These are phyloP conservation scores for Hypoxylon sp. DNA, from an alignment of 2,329 filamentous ascomycete species.

Conservation along the genomic window DNA sequence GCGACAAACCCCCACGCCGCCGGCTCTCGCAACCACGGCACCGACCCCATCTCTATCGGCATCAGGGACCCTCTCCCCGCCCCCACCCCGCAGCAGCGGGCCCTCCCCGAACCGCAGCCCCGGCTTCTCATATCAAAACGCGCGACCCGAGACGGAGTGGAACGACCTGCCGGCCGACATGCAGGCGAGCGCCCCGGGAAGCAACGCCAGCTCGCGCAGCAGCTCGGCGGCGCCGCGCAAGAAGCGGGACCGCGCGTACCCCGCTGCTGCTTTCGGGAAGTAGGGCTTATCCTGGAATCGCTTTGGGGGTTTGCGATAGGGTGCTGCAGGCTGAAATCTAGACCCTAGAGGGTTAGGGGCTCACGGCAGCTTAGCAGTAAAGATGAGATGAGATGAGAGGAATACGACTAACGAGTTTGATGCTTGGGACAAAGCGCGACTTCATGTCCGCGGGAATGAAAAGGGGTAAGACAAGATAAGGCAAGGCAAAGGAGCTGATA, in stretches of 20 bases:
- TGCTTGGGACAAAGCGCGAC: neutral
- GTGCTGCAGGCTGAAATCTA: neutral
- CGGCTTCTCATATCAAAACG: conserved; percentile 70
- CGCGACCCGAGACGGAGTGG: conserved; percentile 73
- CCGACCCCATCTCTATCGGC: conserved; percentile 9
- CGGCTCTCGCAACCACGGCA: neutral
- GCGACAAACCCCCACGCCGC: conserved; percentile 15
- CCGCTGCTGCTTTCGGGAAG: conserved; percentile 72
- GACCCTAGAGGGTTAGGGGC: neutral
- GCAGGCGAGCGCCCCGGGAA: conserved; percentile 56
- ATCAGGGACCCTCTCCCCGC: conserved; percentile 22
- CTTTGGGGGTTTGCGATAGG: neutral
- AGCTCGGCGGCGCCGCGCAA: conserved; percentile 66
- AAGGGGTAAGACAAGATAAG: neutral
- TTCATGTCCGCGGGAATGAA: neutral
- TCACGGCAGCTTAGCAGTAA: neutral
- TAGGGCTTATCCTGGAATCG: conserved; percentile 36
- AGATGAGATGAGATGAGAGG: neutral
- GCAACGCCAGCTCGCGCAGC: conserved; percentile 68
- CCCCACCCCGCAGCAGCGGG: conserved; percentile 32
- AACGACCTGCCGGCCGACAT: conserved; percentile 76
- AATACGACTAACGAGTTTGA: conserved; percentile 13
- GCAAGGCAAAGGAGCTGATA: conserved; percentile 6
- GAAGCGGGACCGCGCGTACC: conserved; percentile 74
- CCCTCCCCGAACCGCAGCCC: conserved; percentile 42